Evolutionary conservation across 1,284 basidiomycete species (phyloP), one percentile per base, ranked within the genome.

Genomic region (Ceratobasidium sp.): DNA sequence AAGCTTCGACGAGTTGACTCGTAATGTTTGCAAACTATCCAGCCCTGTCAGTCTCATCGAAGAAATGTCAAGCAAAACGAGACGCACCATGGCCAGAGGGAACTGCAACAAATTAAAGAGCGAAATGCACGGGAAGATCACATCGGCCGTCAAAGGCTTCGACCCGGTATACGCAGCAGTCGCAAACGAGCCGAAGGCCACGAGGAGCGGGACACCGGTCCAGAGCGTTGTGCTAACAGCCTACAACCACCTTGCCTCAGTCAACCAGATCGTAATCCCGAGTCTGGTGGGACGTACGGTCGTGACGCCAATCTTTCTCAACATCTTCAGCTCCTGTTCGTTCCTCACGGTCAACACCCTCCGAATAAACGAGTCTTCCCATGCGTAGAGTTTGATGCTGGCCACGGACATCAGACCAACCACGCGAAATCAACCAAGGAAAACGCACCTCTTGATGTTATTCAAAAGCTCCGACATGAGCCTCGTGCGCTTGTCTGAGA

Each of bases 101-200:
- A 97, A 92, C 76, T 90, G 86, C 40, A 98, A 83, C 0, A 98
- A 85, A 85, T 94, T 91, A 83, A 98, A 98, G 48, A 98, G 83
- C 0, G 94, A 92, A 67, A 98, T 94, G 0, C 94, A 90, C 3
- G 96, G 96, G 85, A 98, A 98, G 77, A 98, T 95, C 74, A 95
- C 83, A 77, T 97, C 94, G 1, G 92, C 88, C 0, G 96, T 98
- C 4, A 98, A 81, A 1, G 95, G 93, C 56, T 79, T 84, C 1
- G 86, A 81, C 1, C 88, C 89, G 0, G 88, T 87, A 23, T 85
- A 78, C 0, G 93, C 90, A 49, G 94, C 95, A 0, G 90, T 86
- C 11, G 92, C 88, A 77, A 98, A 95, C 0, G 94, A 92, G 70
- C 90, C 88, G 81, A 96, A 95, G 0, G 93, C 93, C 38, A 97